Conservation (phyloP, 345 rosid genomes). For the Erysimum cheiranthoides region DNA sequence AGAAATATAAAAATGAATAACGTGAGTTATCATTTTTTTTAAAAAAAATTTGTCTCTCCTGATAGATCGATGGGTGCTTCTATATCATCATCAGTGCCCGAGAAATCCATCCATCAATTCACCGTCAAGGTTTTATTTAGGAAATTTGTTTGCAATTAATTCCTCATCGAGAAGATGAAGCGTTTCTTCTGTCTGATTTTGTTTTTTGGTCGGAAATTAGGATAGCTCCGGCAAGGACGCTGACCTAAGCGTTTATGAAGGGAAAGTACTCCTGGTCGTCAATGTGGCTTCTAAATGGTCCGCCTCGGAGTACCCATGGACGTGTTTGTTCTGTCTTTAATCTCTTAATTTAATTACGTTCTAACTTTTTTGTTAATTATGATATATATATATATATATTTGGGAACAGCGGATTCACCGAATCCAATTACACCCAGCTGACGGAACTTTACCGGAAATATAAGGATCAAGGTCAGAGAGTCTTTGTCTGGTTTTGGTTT, state of each 20-base stretch:
- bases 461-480: slow-evolving; percentile 64
- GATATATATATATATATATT: no score
- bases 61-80: slow-evolving; percentile 60
- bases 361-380: not conserved
- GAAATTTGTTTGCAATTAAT: not conserved
- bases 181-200: not conserved
- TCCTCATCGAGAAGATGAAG: not conserved
- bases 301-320: not conserved
- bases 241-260: slow-evolving; percentile 69
- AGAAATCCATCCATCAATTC: slow-evolving; percentile 74
- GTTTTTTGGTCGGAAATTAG: slow-evolving; percentile 45
- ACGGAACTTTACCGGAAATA: slow-evolving; percentile 69
- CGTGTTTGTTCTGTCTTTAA: not conserved
- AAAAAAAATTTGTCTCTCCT: not conserved
- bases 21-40: no score
- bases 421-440: slow-evolving; percentile 84
- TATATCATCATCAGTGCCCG: slow-evolving; percentile 51
- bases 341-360: not conserved
- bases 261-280: slow-evolving; percentile 84
- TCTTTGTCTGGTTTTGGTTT: not conserved
- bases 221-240: slow-evolving; percentile 71
- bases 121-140: slow-evolving; percentile 61
- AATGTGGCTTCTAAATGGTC: slow-evolving; percentile 98
- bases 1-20: not conserved
- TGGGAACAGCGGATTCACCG: slow-evolving; percentile 71